Percentiles rank a stretch among this genome's conserved stretches.
phyloP scores from a whole-genome alignment of 495 filamentous ascomycete species.

The Neurospora sp. region DNA sequence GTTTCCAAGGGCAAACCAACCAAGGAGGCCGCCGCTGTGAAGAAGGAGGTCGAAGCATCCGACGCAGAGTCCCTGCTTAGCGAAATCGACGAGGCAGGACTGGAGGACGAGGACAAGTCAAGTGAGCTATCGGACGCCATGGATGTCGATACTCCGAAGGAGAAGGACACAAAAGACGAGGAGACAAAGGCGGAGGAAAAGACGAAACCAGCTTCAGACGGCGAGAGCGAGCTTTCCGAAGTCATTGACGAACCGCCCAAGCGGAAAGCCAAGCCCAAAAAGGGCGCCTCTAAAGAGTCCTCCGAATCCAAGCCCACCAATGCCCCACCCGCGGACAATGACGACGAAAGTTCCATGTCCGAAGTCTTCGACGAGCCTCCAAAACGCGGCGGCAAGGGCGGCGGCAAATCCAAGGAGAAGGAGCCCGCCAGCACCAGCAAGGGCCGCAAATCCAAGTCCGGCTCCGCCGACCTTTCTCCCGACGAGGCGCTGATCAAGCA shows the following conservation, averaged over 20 bases:
- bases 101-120: not conserved
- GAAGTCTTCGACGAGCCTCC: conserved; percentile 58
- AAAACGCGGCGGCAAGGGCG: conserved; percentile 12
- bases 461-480: conserved; percentile 43
- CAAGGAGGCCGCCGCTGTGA: not conserved
- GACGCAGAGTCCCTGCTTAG: conserved; percentile 4
- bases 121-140: not conserved
- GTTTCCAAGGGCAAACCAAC: not conserved
- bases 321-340: conserved; percentile 20
- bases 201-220: conserved; percentile 35
- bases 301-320: conserved; percentile 5
- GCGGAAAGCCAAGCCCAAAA: conserved; percentile 23
- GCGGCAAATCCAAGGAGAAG: conserved; percentile 17
- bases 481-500: conserved; percentile 78
- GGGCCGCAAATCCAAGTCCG: conserved; percentile 16
- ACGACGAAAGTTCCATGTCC: conserved; percentile 72
- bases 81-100: not conserved
- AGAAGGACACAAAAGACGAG: not conserved
- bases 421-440: conserved; percentile 5
- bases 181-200: not conserved
- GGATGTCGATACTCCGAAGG: not conserved
- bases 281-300: not conserved
- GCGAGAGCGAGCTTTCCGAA: conserved; percentile 72
- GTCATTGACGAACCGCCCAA: conserved; percentile 62
- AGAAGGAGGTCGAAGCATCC: not conserved